These are phyloP conservation scores for Fusarium xylarioides DNA, from an alignment of 2,329 filamentous ascomycete genomes.

Conservation along the genomic window DNA sequence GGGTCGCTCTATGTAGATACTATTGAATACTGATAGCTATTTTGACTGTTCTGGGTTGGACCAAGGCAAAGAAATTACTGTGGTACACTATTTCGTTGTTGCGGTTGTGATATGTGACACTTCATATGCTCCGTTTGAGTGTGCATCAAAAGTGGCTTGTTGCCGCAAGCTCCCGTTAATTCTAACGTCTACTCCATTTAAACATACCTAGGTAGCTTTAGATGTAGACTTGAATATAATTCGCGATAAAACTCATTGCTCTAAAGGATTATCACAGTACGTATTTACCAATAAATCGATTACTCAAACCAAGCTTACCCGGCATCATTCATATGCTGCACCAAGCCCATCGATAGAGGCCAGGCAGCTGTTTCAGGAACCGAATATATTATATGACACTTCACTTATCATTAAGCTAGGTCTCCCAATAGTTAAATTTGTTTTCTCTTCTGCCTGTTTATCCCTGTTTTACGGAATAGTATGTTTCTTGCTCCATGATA, in stretches of 20 bases:
- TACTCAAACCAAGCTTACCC: background rate
- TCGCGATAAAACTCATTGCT: background rate
- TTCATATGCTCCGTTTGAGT: background rate
- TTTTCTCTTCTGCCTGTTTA: constrained; percentile 8
- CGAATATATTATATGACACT: background rate
- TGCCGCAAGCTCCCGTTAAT: background rate
- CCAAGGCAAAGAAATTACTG: background rate
- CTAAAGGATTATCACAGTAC: too few relatives aligned
- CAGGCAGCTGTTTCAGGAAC: constrained; percentile 1
- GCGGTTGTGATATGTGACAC: background rate
- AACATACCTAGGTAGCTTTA: too few relatives aligned
- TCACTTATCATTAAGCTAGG: background rate
- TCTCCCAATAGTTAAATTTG: background rate
- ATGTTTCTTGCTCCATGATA: background rate
- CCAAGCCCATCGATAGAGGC: background rate
- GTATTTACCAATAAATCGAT: background rate
- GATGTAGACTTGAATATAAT: background rate
- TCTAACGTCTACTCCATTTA: background rate
- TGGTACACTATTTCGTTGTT: background rate
- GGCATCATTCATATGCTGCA: background rate
- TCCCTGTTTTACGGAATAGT: background rate
- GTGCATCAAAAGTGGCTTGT: too few relatives aligned
- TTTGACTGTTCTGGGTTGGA: too few relatives aligned
- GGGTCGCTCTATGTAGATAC: background rate
- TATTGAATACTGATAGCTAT: background rate